Evolutionary conservation across 768 basidiomycete species (phyloP).

Genomic region (Atractiella rhizophila): DNA sequence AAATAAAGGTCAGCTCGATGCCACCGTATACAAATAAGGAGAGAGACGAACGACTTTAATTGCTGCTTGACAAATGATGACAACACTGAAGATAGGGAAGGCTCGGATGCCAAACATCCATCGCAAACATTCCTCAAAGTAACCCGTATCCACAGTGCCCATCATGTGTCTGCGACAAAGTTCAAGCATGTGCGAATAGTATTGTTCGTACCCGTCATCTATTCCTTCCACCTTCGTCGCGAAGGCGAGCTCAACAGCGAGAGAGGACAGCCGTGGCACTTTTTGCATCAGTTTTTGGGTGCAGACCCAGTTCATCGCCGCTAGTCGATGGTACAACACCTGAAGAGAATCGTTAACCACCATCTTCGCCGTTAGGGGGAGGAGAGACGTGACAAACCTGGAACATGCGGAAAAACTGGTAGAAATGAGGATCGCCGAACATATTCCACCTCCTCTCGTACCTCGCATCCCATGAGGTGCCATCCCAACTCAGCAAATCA

Average conservation of each 20-base stretch:
- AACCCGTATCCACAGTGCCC: constrained; percentile 61
- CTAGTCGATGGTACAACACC: constrained; percentile 70
- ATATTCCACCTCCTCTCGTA: constrained; percentile 33
- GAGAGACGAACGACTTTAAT: constrained; percentile 56
- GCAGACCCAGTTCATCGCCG: constrained; percentile 35
- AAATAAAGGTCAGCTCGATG: constrained; percentile 38
- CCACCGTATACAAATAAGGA: neutral
- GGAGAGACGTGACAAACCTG: constrained; percentile 35
- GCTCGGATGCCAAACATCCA: constrained; percentile 87
- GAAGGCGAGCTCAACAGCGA: constrained; percentile 26
- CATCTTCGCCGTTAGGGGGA: neutral
- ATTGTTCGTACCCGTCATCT: constrained; percentile 28
- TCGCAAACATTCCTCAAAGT: constrained; percentile 85
- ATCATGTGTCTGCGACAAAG: constrained; percentile 85
- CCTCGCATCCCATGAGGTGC: too few species aligned
- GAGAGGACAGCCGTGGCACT: constrained; percentile 17
- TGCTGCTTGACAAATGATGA: constrained; percentile 70
- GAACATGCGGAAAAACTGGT: constrained; percentile 61
- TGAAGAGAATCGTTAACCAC: constrained; percentile 21
- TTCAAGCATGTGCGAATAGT: constrained; percentile 69
- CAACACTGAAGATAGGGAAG: constrained; percentile 74
- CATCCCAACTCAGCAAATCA: too few species aligned
- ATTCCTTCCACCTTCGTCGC: constrained; percentile 44
- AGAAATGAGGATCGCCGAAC: constrained; percentile 79
- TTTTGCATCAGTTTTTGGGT: constrained; percentile 24